phyloP scores from a whole-genome alignment of 768 basidiomycete species.

The Pleurotus platypus region DNA sequence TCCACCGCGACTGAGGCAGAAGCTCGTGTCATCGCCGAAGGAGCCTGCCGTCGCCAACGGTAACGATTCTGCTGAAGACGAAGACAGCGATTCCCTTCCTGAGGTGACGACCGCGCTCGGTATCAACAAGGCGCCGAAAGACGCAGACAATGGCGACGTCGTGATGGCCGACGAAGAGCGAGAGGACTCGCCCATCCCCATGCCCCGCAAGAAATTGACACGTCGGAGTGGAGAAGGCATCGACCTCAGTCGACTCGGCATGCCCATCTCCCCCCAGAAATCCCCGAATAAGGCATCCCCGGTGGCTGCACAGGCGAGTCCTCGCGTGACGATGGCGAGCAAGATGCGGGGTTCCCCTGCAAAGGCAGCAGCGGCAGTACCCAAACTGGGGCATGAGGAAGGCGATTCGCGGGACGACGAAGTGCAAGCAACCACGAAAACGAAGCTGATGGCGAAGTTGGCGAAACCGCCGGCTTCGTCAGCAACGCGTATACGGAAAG shows the following conservation, averaged over 20 bases:
- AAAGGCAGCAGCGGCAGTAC: background rate
- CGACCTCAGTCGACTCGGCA: background rate
- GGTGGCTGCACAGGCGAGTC: background rate
- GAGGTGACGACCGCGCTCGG: background rate
- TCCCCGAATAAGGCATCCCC: background rate
- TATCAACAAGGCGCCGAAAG: background rate
- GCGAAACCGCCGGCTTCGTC: no score
- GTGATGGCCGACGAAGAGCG: background rate
- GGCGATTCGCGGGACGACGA: no score
- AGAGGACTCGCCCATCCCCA: background rate
- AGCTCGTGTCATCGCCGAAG: no score
- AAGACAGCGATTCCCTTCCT: conserved; percentile 4
- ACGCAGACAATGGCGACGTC: background rate
- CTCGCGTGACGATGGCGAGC: background rate
- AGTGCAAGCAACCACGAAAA: no score
- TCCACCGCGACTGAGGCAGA: no score
- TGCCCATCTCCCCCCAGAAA: conserved; percentile 1
- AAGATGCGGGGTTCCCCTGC: background rate
- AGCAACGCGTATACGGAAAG: no score
- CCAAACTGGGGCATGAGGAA: no score
- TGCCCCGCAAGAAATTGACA: background rate
- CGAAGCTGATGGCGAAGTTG: no score
- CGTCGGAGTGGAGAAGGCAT: conserved; percentile 4
- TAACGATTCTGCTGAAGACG: background rate
- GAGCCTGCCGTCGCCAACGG: no score